Evolutionary conservation across 148 eudicot genomes (phyloP).

Genomic region (Dianthus caryophyllus): DNA sequence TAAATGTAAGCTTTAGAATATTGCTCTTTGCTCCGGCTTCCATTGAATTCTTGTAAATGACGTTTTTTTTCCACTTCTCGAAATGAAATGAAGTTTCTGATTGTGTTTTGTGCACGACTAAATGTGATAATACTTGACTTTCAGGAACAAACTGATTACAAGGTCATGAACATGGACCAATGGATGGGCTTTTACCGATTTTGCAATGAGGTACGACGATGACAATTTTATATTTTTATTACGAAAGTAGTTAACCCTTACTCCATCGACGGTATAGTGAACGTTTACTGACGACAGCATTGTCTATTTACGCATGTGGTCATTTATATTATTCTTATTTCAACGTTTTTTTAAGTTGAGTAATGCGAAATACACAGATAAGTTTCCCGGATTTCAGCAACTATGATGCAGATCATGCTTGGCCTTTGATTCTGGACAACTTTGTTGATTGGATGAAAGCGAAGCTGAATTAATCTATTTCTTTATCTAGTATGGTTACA

Average conservation of each 20-base stretch:
- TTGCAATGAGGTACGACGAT: slow-evolving; percentile 66
- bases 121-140: neutral
- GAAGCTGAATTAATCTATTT: slow-evolving; percentile 28
- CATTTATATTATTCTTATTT: too few species aligned
- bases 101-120: neutral
- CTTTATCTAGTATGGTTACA: neutral
- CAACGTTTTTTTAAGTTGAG: neutral
- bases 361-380: slow-evolving; percentile 41
- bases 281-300: too few species aligned
- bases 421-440: slow-evolving; percentile 93
- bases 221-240: too few species aligned
- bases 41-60: too few species aligned
- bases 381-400: slow-evolving; percentile 73
- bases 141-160: slow-evolving; percentile 83
- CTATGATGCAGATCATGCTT: slow-evolving; percentile 70
- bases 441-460: slow-evolving; percentile 90
- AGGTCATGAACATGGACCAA: slow-evolving; percentile 94
- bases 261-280: too few species aligned
- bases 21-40: neutral
- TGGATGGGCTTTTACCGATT: slow-evolving; percentile 95
- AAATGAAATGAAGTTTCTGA: neutral
- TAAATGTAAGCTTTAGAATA: slow-evolving; percentile 45
- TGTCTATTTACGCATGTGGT: too few species aligned
- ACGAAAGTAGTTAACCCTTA: neutral
- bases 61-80: too few species aligned